A percentile compares a stretch with the other conserved stretches of the same genome.
Evolutionary conservation across 495 filamentous ascomycete species (phyloP).

Genomic region (Aspergillus bertholletiae): DNA sequence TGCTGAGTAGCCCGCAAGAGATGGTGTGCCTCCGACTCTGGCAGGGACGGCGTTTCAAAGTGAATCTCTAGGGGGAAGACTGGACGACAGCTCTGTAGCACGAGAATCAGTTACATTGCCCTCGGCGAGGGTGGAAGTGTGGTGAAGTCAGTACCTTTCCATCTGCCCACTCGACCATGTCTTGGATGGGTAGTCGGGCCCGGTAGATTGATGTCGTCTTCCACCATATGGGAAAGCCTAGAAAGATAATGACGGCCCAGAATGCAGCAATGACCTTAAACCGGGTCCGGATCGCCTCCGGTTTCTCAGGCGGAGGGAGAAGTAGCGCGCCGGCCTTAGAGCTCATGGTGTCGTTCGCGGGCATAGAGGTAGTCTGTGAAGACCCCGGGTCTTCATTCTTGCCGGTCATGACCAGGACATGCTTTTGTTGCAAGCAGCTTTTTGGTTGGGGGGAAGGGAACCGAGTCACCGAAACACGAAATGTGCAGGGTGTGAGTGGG

Average conservation of each 20-base stretch:
- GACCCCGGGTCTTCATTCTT: slow-evolving; percentile 37
- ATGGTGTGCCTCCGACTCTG: slow-evolving; percentile 66
- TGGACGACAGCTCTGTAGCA: slow-evolving; percentile 70
- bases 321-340: slow-evolving; percentile 27
- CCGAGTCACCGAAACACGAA: too few species aligned
- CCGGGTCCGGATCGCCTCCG: slow-evolving; percentile 63
- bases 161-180: slow-evolving; percentile 92
- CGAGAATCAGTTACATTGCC: neutral
- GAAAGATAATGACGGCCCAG: slow-evolving; percentile 78
- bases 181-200: slow-evolving; percentile 73
- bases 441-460: too few species aligned
- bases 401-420: slow-evolving; percentile 40
- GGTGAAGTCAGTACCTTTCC: slow-evolving; percentile 61
- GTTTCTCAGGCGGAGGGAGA: slow-evolving; percentile 70
- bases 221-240: slow-evolving; percentile 96
- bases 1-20: slow-evolving; percentile 83
- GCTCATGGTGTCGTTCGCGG: slow-evolving; percentile 13
- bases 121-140: neutral
- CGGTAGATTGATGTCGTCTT: slow-evolving; percentile 94
- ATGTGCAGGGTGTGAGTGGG: neutral
- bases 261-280: slow-evolving; percentile 79
- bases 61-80: slow-evolving; percentile 83
- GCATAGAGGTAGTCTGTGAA: slow-evolving; percentile 19
- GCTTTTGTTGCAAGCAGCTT: slow-evolving; percentile 21
- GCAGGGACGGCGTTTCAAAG: slow-evolving; percentile 66